Percentiles rank a stretch among this genome's conserved stretches.
phyloP scores from a whole-genome alignment of 352 stramenopile species.

The Phytophthora idaei region DNA sequence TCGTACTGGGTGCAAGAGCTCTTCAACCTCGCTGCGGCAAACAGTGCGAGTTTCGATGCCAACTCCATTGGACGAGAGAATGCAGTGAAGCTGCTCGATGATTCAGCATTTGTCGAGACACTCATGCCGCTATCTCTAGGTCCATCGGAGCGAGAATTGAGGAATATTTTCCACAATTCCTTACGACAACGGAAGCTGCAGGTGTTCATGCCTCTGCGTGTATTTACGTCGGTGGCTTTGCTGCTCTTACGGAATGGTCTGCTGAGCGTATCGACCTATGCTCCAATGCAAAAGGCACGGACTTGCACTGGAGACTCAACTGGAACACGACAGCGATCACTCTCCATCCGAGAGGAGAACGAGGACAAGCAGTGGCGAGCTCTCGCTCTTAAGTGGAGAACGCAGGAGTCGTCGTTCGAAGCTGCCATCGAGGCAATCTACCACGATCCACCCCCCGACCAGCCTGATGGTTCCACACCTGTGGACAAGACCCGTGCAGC shows the following conservation, averaged over 20 bases:
- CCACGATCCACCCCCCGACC: conserved; percentile 5
- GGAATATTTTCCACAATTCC: conserved; percentile 73
- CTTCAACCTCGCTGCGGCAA: conserved; percentile 40
- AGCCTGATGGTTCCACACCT: not conserved
- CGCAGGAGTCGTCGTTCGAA: conserved; percentile 58
- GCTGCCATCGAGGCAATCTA: conserved; percentile 55
- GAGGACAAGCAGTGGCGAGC: conserved; percentile 52
- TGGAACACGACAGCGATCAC: conserved; percentile 14
- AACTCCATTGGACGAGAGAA: not conserved
- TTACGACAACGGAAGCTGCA: conserved; percentile 61
- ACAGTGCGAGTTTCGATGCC: not conserved
- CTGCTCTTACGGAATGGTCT: conserved; percentile 62
- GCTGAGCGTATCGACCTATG: conserved; percentile 62
- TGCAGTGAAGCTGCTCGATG: conserved; percentile 43
- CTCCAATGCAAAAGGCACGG: conserved; percentile 31
- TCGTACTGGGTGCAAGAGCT: conserved; percentile 60
- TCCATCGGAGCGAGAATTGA: conserved; percentile 54
- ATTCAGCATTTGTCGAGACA: conserved; percentile 51
- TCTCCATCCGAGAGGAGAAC: conserved; percentile 35
- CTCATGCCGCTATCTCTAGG: conserved; percentile 54
- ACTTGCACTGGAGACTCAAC: not conserved
- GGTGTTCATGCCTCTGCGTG: conserved; percentile 57
- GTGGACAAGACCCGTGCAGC: conserved; percentile 22
- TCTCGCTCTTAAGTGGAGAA: conserved; percentile 63
- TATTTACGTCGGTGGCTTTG: conserved; percentile 71